These are phyloP conservation scores for Asterochloris erici DNA, from an alignment of 139 green algal genomes.

Conservation along the genomic window DNA sequence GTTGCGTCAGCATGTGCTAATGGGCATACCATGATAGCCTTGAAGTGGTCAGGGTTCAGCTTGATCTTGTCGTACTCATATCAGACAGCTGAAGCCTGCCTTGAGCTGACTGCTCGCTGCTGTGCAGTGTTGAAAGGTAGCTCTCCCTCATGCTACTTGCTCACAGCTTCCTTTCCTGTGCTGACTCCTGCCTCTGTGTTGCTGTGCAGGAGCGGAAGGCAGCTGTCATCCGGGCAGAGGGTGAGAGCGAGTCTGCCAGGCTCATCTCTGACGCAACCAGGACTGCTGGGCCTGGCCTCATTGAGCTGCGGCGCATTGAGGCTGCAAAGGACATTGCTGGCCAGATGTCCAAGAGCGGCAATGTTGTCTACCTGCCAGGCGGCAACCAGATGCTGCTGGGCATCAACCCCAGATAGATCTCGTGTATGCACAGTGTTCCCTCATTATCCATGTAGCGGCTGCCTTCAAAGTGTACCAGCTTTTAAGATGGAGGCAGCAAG, in stretches of 20 bases:
- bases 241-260: constrained; percentile 88
- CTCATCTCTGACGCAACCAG: constrained; percentile 97
- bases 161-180: neutral
- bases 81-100: too few relatives aligned
- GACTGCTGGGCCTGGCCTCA: constrained; percentile 76
- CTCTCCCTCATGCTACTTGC: neutral
- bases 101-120: too few relatives aligned
- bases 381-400: constrained; percentile 84
- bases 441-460: too few relatives aligned
- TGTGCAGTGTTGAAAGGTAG: too few relatives aligned
- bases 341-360: constrained; percentile 83
- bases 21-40: too few relatives aligned
- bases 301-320: constrained; percentile 98
- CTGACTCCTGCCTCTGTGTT: neutral
- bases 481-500: too few relatives aligned
- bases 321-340: constrained; percentile 94
- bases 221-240: constrained; percentile 92
- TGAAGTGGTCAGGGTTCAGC: too few relatives aligned
- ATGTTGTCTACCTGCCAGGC: constrained; percentile 95
- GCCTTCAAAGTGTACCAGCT: too few relatives aligned
- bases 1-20: too few relatives aligned
- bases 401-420: constrained; percentile 27
- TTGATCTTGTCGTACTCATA: too few relatives aligned
- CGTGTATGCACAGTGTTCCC: too few relatives aligned
- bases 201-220: constrained; percentile 77